phyloP scores from a whole-genome alignment of 176 grass and related monocot species.

The Panicum miliaceum region DNA sequence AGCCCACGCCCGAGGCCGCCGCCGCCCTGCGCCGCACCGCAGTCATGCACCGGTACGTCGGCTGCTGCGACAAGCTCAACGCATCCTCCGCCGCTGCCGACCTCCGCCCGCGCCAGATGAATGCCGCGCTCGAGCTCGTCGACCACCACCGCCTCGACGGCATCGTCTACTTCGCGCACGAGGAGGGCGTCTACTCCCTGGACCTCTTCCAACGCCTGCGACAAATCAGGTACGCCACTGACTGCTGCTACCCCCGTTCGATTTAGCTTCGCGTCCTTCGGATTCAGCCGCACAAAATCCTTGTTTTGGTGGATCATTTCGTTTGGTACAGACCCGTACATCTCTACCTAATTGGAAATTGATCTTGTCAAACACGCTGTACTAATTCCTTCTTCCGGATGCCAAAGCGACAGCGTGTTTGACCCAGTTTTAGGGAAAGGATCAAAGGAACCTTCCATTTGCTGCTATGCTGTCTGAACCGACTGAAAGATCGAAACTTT shows the following conservation, averaged over 20 bases:
- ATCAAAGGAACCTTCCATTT: background rate
- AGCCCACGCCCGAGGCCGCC: slow-evolving; percentile 63
- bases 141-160: slow-evolving; percentile 84
- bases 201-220: slow-evolving; percentile 75
- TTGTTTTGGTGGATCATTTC: background rate
- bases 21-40: slow-evolving; percentile 64
- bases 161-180: slow-evolving; percentile 93
- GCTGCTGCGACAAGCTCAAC: slow-evolving; percentile 50
- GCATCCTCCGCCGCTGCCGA: background rate
- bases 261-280: background rate
- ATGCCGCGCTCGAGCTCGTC: slow-evolving; percentile 78
- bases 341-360: background rate
- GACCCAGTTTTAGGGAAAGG: background rate
- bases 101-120: slow-evolving; percentile 73
- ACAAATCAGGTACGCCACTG: slow-evolving; percentile 61
- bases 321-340: background rate
- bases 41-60: slow-evolving; percentile 83
- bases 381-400: background rate
- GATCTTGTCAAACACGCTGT: background rate
- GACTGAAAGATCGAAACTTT: background rate
- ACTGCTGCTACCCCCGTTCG: background rate
- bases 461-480: background rate
- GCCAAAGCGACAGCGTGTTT: background rate
- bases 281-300: background rate
- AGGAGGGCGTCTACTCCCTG: slow-evolving; percentile 92